phyloP scores from a whole-genome alignment of 202 grass and related monocot species.

The Carex arenaria region DNA sequence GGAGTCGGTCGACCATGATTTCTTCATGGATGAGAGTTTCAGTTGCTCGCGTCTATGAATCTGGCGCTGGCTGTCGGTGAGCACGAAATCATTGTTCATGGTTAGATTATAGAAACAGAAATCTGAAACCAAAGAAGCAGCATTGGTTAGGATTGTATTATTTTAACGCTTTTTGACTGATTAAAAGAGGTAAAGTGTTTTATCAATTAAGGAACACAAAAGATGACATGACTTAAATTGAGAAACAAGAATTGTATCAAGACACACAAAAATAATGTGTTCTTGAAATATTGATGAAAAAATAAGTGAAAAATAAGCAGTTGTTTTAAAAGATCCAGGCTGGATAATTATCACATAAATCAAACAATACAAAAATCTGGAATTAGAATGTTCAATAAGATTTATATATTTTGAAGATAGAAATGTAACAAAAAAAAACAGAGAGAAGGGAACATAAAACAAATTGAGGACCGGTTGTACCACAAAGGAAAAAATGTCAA shows the following conservation, averaged over 20 bases:
- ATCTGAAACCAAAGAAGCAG: neutral
- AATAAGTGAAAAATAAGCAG: neutral
- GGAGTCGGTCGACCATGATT: slow-evolving; percentile 81
- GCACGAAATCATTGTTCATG: slow-evolving; percentile 56
- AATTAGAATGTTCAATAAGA: neutral
- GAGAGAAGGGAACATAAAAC: neutral
- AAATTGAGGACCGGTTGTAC: neutral
- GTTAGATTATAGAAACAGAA: neutral
- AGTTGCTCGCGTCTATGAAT: slow-evolving; percentile 38
- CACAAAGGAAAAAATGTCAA: neutral
- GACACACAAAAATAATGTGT: slow-evolving; percentile 3
- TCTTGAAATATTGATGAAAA: neutral
- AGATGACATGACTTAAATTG: neutral
- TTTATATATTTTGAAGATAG: neutral
- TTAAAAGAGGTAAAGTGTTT: neutral
- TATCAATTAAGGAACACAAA: slow-evolving; percentile 7
- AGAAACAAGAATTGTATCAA: slow-evolving; percentile 12
- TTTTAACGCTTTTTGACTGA: neutral
- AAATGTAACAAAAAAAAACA: neutral
- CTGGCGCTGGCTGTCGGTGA: slow-evolving; percentile 51
- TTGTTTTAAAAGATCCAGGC: neutral
- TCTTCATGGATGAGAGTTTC: slow-evolving; percentile 40
- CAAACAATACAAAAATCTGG: neutral
- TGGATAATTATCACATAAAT: neutral
- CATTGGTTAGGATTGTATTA: neutral